Percentiles rank a stretch among this genome's conserved stretches.
phyloP scores from a whole-genome alignment of 169 alveolate genomes.

The Cytauxzoon felis region DNA sequence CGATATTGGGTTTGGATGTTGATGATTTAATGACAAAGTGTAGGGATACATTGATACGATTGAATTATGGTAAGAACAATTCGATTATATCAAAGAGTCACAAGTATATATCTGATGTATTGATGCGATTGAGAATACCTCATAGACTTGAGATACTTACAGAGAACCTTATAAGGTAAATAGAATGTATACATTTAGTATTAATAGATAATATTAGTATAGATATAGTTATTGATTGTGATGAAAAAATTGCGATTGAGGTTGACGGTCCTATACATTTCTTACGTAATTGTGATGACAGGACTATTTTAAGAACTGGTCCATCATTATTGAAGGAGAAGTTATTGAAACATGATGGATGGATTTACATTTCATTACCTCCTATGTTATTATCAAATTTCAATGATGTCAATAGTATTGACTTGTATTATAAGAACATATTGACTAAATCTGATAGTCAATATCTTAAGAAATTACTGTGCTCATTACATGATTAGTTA shows the following conservation, averaged over 20 bases:
- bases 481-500: not conserved
- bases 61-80: constrained; percentile 30
- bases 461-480: constrained; percentile 16
- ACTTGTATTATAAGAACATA: constrained; percentile 21
- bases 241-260: constrained; percentile 51
- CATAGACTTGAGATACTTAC: constrained; percentile 55
- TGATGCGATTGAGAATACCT: constrained; percentile 48
- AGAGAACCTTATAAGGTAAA: constrained; percentile 24
- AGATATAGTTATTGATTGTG: constrained; percentile 46
- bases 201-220: constrained; percentile 20
- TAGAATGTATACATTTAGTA: not conserved
- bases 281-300: constrained; percentile 27
- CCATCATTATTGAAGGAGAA: constrained; percentile 45
- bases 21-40: constrained; percentile 7
- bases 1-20: constrained; percentile 1
- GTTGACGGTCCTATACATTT: constrained; percentile 65
- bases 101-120: constrained; percentile 50
- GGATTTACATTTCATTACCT: constrained; percentile 36
- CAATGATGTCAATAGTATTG: constrained; percentile 13
- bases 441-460: constrained; percentile 27
- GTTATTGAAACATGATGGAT: constrained; percentile 36
- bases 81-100: constrained; percentile 53
- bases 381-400: constrained; percentile 6
- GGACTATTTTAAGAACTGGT: constrained; percentile 36
- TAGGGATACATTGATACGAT: constrained; percentile 1